Conservation (phyloP, 768 basidiomycete genomes). For the Mycena belliarum region DNA sequence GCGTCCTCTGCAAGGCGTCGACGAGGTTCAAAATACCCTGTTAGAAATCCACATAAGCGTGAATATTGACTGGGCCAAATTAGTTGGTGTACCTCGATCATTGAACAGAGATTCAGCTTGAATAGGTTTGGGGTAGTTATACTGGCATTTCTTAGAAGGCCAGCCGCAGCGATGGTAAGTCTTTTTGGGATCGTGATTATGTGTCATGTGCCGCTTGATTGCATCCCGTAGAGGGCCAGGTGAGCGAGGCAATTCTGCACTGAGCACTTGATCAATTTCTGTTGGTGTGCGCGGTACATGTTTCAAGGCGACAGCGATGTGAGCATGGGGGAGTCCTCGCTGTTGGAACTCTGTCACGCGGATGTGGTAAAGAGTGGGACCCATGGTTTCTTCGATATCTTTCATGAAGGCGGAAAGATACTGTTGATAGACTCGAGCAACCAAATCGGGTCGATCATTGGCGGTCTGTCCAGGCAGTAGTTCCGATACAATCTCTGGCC, state of each 20-base stretch:
- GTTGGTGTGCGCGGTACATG: not conserved
- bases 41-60: too few relatives aligned
- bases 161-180: not conserved
- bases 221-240: not conserved
- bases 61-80: too few relatives aligned
- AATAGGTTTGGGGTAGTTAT: not conserved
- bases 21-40: not conserved
- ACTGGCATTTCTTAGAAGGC: not conserved
- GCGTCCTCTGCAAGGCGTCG: not conserved
- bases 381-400: not conserved
- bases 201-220: not conserved
- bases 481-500: not conserved
- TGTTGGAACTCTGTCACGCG: not conserved
- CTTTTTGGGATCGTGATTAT: not conserved
- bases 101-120: not conserved
- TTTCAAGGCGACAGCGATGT: not conserved
- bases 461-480: constrained; percentile 5
- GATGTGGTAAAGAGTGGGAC: not conserved
- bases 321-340: not conserved
- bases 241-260: not conserved
- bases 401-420: not conserved
- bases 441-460: constrained; percentile 3
- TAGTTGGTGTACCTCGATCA: not conserved
- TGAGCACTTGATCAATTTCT: not conserved
- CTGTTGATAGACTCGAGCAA: constrained; percentile 1